A percentile compares a stretch with the other conserved stretches of the same genome.
Conservation (phyloP, 139 green algal species). For the Coelastrella sp. region DNA sequence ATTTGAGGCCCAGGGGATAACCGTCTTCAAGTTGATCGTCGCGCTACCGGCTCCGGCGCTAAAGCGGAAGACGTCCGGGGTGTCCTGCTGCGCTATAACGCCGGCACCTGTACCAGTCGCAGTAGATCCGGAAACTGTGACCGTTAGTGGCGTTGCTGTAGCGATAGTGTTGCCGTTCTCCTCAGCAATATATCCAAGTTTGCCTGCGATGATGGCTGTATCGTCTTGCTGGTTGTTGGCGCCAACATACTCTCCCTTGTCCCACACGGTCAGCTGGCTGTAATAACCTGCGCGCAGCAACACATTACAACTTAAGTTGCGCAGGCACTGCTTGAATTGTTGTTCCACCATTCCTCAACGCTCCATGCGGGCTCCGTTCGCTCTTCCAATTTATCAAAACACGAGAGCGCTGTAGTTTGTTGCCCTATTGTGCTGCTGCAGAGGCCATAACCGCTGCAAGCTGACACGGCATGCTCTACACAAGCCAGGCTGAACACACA, state of each 20-base stretch:
- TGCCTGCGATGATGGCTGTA: not conserved
- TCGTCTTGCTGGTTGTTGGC: slow-evolving; percentile 40
- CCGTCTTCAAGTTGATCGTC: not conserved
- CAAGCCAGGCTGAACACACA: no score
- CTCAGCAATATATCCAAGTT: not conserved
- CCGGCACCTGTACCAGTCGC: slow-evolving; percentile 3
- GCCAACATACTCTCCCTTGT: slow-evolving; percentile 33
- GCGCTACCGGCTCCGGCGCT: not conserved
- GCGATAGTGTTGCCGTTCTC: not conserved
- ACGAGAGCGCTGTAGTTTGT: no score
- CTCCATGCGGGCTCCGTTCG: no score
- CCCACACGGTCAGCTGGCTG: not conserved
- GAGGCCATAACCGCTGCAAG: no score
- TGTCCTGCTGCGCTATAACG: not conserved
- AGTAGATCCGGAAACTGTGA: not conserved
- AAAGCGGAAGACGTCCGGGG: not conserved
- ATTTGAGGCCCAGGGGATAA: not conserved
- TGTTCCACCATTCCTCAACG: not conserved
- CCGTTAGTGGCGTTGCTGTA: not conserved
- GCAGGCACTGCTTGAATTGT: not conserved
- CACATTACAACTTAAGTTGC: no score
- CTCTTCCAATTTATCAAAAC: no score
- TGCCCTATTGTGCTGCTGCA: no score
- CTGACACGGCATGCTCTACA: no score
- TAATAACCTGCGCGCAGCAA: not conserved